Conservation (phyloP, 305 asterid species). For the Fraxinus velutina region DNA sequence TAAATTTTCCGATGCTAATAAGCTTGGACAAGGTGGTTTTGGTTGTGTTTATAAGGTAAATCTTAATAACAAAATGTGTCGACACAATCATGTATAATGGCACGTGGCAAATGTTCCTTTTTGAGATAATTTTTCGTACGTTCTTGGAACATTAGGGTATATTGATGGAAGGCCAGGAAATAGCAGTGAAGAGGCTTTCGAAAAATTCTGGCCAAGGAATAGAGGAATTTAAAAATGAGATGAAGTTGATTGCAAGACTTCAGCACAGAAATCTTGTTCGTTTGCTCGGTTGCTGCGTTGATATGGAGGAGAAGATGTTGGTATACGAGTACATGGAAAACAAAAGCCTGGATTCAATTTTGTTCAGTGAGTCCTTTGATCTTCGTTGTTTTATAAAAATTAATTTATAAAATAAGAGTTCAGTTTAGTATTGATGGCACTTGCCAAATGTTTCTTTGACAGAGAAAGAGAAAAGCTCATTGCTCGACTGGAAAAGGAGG, state of each 20-base stretch:
- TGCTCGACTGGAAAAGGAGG: constrained; percentile 69
- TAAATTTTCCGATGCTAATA: constrained; percentile 57
- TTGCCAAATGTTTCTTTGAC: constrained; percentile 13
- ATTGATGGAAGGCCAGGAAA: constrained; percentile 59
- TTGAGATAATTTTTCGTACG: background rate
- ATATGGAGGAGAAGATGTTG: constrained; percentile 78
- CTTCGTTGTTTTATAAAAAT: background rate
- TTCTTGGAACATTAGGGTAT: constrained; percentile 44
- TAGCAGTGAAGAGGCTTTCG: constrained; percentile 85
- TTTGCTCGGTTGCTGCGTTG: constrained; percentile 74
- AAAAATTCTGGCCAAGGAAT: constrained; percentile 74
- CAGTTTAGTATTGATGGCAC: background rate
- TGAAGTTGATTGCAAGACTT: constrained; percentile 69
- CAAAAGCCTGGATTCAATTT: constrained; percentile 67
- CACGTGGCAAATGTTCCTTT: background rate
- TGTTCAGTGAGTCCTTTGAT: constrained; percentile 54
- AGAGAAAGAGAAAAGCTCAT: constrained; percentile 57
- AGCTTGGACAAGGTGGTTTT: constrained; percentile 90
- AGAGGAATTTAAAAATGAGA: constrained; percentile 84
- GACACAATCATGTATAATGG: background rate
- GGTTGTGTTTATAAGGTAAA: constrained; percentile 83
- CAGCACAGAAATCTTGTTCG: constrained; percentile 88
- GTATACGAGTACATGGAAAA: constrained; percentile 81
- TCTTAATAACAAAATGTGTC: background rate
- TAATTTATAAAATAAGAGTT: background rate